Evolutionary conservation across 306 rosid species (phyloP), one percentile per base, ranked within the genome.

Genomic region (Cyclanthera cordifolia): DNA sequence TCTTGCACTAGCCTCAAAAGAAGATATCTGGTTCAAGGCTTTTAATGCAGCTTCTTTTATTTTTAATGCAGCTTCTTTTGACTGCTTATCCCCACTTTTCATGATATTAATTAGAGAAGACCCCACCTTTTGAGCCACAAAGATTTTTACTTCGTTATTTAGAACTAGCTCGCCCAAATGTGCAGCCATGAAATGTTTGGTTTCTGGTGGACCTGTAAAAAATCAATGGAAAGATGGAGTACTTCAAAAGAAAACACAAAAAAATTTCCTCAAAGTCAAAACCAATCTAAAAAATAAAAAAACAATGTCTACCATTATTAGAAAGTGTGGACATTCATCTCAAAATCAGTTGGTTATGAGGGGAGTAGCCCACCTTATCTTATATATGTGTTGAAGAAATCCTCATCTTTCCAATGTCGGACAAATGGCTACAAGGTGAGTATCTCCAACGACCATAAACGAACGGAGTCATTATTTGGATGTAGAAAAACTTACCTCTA

Each of bases 1-100:
- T 79, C 80, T 86, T 55, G 99, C 91, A 14, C 99, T 94, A 60
- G 94, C 86, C 61, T 94, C 96, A 66, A 83, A 86, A 27, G 96
- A 88, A 14, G 96, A 87, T 71, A 94, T 90, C 83, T 88, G 95
- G 82, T 85, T 94, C 78, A 94, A 80, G 73, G 99, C 99, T 82
- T 85, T 94, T 75, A 94, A 78, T 73, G 99, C 88, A 64, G 90
- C 95, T 85, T 94, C 99, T 81, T 96, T 85, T 43, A 11, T 37
- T 37, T 37, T 37, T 37, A 37, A 37, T 37, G 43, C 43, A 37
- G 43, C 43, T 37, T 37, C 43, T 37, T 37, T 37, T 8, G 90
- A 85, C 74, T 82, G 85, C 85, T 84, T 79, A 74, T 80, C 79
- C 25, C 99, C 91, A 74, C 85, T 85, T 78, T 67, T 87, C 95